Conservation (phyloP, 1,284 basidiomycete genomes). For the Sporisorium sorghi region DNA sequence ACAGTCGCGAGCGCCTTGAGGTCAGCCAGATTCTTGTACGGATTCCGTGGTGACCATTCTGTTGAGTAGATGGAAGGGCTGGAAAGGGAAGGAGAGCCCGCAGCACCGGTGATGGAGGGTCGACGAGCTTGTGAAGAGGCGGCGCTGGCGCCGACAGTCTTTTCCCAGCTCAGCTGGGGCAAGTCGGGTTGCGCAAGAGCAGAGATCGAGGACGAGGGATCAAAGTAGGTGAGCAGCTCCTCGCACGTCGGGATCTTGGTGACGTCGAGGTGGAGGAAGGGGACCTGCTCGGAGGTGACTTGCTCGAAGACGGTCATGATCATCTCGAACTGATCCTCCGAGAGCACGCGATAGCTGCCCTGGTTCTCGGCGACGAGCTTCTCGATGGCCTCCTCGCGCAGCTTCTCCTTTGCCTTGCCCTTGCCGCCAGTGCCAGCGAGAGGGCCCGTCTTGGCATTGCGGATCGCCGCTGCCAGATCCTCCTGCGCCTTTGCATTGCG, state of each 20-base stretch:
- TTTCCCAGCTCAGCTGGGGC: constrained; percentile 54
- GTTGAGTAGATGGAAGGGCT: constrained; percentile 2
- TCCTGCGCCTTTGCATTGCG: constrained; percentile 89
- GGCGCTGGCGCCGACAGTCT: constrained; percentile 23
- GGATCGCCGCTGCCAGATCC: constrained; percentile 82
- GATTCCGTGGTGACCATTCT: constrained; percentile 61
- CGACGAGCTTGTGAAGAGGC: constrained; percentile 26
- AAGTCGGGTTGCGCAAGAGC: constrained; percentile 61
- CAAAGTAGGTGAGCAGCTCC: constrained; percentile 61
- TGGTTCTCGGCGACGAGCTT: constrained; percentile 70
- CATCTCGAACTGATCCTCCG: constrained; percentile 92
- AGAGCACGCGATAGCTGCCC: constrained; percentile 72
- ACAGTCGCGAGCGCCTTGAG: constrained; percentile 58
- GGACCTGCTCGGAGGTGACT: constrained; percentile 86
- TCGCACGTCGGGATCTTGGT: constrained; percentile 60
- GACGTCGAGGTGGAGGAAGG: constrained; percentile 82
- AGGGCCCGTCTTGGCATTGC: constrained; percentile 75
- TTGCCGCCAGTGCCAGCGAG: constrained; percentile 41
- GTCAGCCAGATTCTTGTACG: constrained; percentile 61
- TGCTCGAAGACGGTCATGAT: constrained; percentile 95
- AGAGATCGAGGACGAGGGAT: constrained; percentile 49
- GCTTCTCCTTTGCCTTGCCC: constrained; percentile 70
- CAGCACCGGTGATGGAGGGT: constrained; percentile 16
- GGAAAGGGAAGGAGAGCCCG: not conserved
- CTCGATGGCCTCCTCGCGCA: constrained; percentile 72